Evolutionary conservation across 768 basidiomycete species (phyloP).

Genomic region (Tricholoma terreum): DNA sequence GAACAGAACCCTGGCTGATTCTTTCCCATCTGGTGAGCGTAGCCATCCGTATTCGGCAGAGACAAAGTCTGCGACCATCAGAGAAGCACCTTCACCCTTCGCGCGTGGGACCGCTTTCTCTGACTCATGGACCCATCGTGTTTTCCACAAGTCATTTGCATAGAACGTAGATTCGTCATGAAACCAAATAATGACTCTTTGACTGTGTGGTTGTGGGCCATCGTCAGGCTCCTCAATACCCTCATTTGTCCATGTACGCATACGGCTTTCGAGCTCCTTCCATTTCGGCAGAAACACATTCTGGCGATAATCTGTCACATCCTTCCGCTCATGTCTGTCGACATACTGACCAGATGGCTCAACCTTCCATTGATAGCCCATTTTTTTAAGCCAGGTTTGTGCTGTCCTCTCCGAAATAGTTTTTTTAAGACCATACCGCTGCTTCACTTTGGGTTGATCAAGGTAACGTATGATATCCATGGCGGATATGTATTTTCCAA

Average conservation of each 20-base stretch:
- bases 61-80: conserved; percentile 22
- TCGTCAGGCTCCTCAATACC: too few species aligned
- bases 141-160: conserved; percentile 26
- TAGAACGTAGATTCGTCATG: conserved; percentile 34
- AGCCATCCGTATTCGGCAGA: conserved; percentile 26
- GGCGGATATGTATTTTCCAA: conserved; percentile 20
- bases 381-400: conserved; percentile 14
- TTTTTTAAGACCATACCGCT: conserved; percentile 11
- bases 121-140: conserved; percentile 23
- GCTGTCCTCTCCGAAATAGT: conserved; percentile 8
- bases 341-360: conserved; percentile 21
- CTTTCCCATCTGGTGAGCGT: conserved; percentile 13
- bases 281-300: conserved; percentile 2
- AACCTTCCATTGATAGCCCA: conserved; percentile 18
- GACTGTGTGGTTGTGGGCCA: background rate
- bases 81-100: conserved; percentile 31
- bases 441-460: background rate
- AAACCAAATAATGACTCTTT: conserved; percentile 16
- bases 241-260: background rate
- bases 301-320: conserved; percentile 27
- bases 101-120: conserved; percentile 17
- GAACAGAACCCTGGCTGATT: too few species aligned
- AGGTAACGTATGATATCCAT: conserved; percentile 19
- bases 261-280: conserved; percentile 1
- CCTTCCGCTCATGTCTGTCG: conserved; percentile 29